These are phyloP conservation scores for Ceratobasidium sp. DNA, from an alignment of 1,284 basidiomycete genomes.

Conservation along the genomic window DNA sequence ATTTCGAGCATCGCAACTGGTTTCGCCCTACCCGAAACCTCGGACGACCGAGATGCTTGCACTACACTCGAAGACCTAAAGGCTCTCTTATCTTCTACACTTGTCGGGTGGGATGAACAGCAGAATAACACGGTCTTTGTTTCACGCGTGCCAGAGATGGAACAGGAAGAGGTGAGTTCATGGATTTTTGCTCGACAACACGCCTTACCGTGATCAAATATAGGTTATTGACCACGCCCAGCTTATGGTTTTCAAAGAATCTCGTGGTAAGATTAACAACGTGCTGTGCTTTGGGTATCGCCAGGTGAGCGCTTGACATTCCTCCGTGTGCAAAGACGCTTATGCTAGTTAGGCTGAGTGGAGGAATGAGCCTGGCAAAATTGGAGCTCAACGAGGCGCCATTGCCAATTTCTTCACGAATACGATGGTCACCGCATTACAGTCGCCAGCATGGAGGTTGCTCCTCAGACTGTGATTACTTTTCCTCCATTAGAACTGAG, in stretches of 20 bases:
- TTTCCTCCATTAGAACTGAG: not conserved
- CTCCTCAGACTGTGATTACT: constrained; percentile 67
- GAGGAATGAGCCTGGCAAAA: constrained; percentile 51
- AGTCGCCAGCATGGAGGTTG: constrained; percentile 72
- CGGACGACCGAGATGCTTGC: not conserved
- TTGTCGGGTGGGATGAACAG: constrained; percentile 24
- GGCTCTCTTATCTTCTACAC: constrained; percentile 2
- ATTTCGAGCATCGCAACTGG: not conserved
- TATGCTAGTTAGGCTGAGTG: constrained; percentile 50
- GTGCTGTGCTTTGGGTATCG: constrained; percentile 75
- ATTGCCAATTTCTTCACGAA: constrained; percentile 76
- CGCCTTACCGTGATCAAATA: not conserved
- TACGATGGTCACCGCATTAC: constrained; percentile 74
- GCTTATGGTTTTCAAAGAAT: constrained; percentile 61
- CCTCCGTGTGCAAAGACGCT: not conserved
- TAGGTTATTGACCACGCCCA: constrained; percentile 72
- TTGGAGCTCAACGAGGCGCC: constrained; percentile 54
- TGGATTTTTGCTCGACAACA: not conserved
- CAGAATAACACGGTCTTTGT: not conserved
- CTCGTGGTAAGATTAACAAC: constrained; percentile 59
- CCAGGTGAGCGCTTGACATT: constrained; percentile 58
- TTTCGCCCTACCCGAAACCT: not conserved
- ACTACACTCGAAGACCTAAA: not conserved
- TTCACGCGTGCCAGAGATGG: constrained; percentile 13
- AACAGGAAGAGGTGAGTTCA: constrained; percentile 31